These are phyloP conservation scores for Pulveroboletus sp. DNA, from an alignment of 1,284 basidiomycete species.

Conservation along the genomic window DNA sequence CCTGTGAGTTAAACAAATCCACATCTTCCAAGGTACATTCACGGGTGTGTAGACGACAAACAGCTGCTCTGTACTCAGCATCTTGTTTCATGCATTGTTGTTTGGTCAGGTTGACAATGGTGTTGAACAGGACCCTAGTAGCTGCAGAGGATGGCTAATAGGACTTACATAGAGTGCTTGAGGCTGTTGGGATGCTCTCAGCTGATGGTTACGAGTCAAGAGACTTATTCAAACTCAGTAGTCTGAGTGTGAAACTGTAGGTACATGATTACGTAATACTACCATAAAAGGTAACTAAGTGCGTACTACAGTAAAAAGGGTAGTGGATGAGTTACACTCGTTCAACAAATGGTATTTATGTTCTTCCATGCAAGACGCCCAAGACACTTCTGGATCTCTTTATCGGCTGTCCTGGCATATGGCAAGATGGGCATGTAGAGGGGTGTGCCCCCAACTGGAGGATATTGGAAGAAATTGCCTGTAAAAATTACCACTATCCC, in stretches of 20 bases:
- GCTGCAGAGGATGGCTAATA: too few species aligned
- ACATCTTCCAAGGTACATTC: conserved; percentile 28
- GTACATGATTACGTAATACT: too few species aligned
- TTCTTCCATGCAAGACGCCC: conserved; percentile 29
- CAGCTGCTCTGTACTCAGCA: conserved; percentile 26
- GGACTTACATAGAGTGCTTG: too few species aligned
- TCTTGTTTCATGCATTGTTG: conserved; percentile 33
- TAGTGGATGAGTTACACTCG: too few species aligned
- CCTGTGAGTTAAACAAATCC: conserved; percentile 28
- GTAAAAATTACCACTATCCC: conserved; percentile 8
- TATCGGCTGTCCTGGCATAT: conserved; percentile 5
- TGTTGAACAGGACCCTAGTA: too few species aligned
- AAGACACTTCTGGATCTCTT: conserved; percentile 4
- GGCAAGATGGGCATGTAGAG: conserved; percentile 24
- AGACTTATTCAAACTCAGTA: too few species aligned
- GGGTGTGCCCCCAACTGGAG: conserved; percentile 22
- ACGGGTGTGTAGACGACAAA: conserved; percentile 15
- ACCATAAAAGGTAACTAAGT: too few species aligned
- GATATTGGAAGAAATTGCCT: conserved; percentile 21
- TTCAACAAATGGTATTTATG: conserved; percentile 19
- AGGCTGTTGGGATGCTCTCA: too few species aligned
- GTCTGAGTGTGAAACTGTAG: too few species aligned
- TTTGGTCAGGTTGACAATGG: conserved; percentile 26
- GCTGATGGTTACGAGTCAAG: too few species aligned
- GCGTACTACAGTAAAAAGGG: too few species aligned